Evolutionary conservation across 169 alveolate genomes (phyloP).

Genomic region (Babesia microti): DNA sequence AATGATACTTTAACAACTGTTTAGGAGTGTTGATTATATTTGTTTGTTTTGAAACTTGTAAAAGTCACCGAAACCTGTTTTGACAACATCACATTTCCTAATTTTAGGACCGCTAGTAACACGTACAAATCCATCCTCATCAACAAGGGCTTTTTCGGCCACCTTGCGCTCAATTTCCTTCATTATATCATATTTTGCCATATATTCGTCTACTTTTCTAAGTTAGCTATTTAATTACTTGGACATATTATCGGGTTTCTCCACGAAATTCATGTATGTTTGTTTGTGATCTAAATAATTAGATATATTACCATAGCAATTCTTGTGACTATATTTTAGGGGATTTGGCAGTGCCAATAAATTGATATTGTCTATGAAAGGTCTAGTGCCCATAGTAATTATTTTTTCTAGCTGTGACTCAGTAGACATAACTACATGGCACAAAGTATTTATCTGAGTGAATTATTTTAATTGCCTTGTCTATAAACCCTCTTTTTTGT

Average conservation of each 20-base stretch:
- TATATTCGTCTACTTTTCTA: slow-evolving; percentile 18
- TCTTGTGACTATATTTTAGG: too few species aligned
- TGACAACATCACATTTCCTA: too few species aligned
- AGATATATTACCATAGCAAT: neutral
- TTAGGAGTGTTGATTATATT: too few species aligned
- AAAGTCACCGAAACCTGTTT: too few species aligned
- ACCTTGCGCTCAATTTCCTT: slow-evolving; percentile 15
- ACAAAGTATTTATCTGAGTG: too few species aligned
- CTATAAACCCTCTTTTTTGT: too few species aligned
- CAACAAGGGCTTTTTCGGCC: slow-evolving; percentile 12
- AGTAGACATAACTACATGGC: too few species aligned
- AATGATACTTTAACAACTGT: slow-evolving; percentile 21
- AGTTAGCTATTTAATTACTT: neutral
- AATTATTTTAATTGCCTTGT: too few species aligned
- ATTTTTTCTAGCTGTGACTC: slow-evolving; percentile 4
- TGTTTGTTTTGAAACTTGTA: too few species aligned
- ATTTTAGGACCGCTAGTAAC: slow-evolving; percentile 34
- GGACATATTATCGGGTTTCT: slow-evolving; percentile 14
- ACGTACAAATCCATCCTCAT: slow-evolving; percentile 37
- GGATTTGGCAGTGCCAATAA: too few species aligned
- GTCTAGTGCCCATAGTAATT: neutral
- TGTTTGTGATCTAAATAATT: slow-evolving; percentile 2
- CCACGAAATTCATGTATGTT: slow-evolving; percentile 9
- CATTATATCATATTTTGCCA: slow-evolving; percentile 25
- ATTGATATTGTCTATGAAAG: too few species aligned